Evolutionary conservation across 169 alveolate species (phyloP), one percentile per base, ranked within the genome.

Genomic region (Plasmodium sp.): DNA sequence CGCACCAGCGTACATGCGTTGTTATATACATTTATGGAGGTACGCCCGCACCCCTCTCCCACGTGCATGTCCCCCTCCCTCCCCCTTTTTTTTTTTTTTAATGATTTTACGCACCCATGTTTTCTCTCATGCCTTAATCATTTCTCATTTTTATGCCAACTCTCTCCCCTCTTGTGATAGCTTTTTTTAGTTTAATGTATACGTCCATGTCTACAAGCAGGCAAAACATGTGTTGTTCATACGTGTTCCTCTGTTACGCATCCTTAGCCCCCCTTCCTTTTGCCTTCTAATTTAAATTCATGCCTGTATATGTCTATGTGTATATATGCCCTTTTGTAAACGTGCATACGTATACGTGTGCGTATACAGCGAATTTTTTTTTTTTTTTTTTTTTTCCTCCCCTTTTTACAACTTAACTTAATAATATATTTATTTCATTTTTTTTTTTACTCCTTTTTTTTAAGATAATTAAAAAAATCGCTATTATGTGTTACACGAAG

Each of bases 121-220:
- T 85, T 36, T 36, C 14, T 31, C 33, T 74, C 33, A 71, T 48
- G 0, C 79, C 45, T 31, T 31, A 85, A 45, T 85, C 10, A 75
- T 85, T 85, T 36, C 62, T 36, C 62, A 48, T 75, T 85, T 85
- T 75, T 75, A 85, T 85, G 10, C 67, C 33, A 16, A 75, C 39
- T 48, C n/a, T 43, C 75, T 27, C 86, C 1, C 3, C 22, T 14
- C 62, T 51, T 56, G 71, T 75, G 67, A 72, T 84, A 84, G 7
- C 67, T 85, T 85, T 84, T 84, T 84, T 74, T 73, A 81, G 67
- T 81, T 81, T 81, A 81, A 81, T 84, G 34, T 84, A 45, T 84
- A 39, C 51, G 77, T 84, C 31, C 33, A 84, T 84, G 72, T 71
- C 77, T 67, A 67, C 77, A 67, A 67, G 77, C 77, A 67, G 41